Conservation (phyloP, 2,329 filamentous ascomycete genomes). For the Simplicillium aogashimaense region DNA sequence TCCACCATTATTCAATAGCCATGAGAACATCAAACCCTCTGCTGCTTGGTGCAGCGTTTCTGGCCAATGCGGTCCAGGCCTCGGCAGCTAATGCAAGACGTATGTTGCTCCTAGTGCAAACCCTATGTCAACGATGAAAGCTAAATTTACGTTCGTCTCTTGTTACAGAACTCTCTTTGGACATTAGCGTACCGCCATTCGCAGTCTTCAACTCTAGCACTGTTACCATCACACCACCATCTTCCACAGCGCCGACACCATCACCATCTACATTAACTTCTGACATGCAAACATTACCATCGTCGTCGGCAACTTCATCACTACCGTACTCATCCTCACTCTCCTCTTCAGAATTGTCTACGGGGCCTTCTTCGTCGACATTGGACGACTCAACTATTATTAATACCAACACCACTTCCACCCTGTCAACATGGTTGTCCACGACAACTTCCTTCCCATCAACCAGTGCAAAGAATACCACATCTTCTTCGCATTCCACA, state of each 20-base stretch:
- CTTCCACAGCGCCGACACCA: neutral
- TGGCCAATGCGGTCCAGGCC: constrained; percentile 2
- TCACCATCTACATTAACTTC: neutral
- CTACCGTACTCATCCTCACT: neutral
- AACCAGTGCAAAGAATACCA: no score
- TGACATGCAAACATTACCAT: neutral
- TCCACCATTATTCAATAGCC: neutral
- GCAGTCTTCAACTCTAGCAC: no score
- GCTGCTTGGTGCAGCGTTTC: constrained; percentile 9
- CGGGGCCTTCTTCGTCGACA: no score
- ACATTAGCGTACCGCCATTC: no score
- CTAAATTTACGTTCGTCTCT: no score
- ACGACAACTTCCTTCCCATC: no score
- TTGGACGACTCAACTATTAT: no score
- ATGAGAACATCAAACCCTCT: constrained; percentile 10
- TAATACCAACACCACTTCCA: no score
- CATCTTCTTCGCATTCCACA: no score
- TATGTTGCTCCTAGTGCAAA: constrained; percentile 3
- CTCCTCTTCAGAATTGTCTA: neutral
- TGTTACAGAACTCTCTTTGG: no score
- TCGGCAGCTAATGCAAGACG: constrained; percentile 7
- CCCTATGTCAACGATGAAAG: no score
- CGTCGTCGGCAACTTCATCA: neutral
- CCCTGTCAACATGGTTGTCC: no score
- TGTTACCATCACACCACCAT: constrained; percentile 2